Base-by-base conservation (phyloP, 2,329 filamentous ascomycete species). In the Leptographium galeiforme region DNA sequence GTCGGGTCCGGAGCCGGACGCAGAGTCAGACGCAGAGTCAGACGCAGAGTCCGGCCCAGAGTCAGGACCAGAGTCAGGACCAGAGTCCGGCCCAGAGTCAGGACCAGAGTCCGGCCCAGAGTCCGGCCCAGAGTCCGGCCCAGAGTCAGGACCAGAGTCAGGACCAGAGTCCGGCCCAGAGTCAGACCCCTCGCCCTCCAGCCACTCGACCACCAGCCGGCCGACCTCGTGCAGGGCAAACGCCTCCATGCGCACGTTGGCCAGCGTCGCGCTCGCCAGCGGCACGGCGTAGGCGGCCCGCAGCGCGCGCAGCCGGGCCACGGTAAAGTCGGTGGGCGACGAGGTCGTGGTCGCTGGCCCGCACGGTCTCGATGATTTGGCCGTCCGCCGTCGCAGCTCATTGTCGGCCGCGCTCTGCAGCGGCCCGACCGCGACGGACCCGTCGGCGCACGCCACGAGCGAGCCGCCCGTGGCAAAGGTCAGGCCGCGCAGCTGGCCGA, bases 401-500 rank as follows among this genome's bases (percentile, higher is more conserved):
- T 38, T 54, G 44, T 32, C 46, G n/a, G n/a, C 44, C 2, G 38
- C 10, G 8, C 25, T 44, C 50, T 53, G 49, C 57, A 59, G 34
- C 6, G 55, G 53, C 16, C 61, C 59, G 7, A 61, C 4, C 52
- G 61, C 45, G 48, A 57, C 57, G 8, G 55, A 19, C 11, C 43
- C 19, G n/a, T 55, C 41, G 10, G 57, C 55, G 53, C 60, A 53
- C 32, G 58, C 59, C 58, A 61, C 58, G 14, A 65, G 47, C 16
- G 61, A 64, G 38, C 63, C 62, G 18, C 58, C 57, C 1, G 13
- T 40, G 12, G 56, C 50, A 47, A 65, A 64, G 48, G 59, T 56
- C 4, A 61, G 59, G 30, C 49, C 47, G n/a, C 59, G 53, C 12
- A 64, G 58, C 51, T 64, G 50, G 4, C 57, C 54, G 8, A 64